These are phyloP conservation scores for Sporobolomyces phaffii DNA, from an alignment of 768 basidiomycete genomes.

Conservation along the genomic window DNA sequence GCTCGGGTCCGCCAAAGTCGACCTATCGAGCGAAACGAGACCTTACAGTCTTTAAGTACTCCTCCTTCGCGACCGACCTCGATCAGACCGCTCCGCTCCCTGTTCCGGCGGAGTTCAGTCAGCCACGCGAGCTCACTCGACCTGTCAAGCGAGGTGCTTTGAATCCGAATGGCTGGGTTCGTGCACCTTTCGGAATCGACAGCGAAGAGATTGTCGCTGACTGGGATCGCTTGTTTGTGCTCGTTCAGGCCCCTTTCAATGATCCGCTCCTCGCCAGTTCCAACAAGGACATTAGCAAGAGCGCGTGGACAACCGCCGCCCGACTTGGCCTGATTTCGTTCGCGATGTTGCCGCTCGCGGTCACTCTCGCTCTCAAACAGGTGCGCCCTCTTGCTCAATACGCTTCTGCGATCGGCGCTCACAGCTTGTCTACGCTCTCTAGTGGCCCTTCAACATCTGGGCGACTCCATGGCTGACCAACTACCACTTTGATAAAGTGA, in stretches of 20 bases:
- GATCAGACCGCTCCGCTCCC: constrained; percentile 5
- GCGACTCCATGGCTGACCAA: constrained; percentile 60
- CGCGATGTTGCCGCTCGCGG: constrained; percentile 63
- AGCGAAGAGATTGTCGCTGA: background rate
- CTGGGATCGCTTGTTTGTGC: too few species aligned
- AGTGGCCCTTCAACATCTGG: constrained; percentile 63
- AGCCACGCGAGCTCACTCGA: background rate
- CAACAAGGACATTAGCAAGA: constrained; percentile 60
- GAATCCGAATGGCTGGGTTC: constrained; percentile 37
- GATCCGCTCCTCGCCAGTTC: constrained; percentile 50
- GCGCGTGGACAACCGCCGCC: constrained; percentile 66
- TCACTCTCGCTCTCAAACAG: constrained; percentile 65
- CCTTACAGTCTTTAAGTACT: background rate
- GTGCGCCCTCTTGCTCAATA: too few species aligned
- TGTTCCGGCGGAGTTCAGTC: background rate
- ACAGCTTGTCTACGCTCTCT: background rate
- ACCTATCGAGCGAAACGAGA: constrained; percentile 43
- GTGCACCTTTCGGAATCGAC: background rate
- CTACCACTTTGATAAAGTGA: constrained; percentile 62
- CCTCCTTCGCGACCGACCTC: constrained; percentile 2
- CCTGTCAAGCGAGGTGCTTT: constrained; percentile 20
- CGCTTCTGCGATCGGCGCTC: too few species aligned
- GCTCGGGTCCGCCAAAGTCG: constrained; percentile 33
- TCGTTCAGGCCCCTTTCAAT: constrained; percentile 38
- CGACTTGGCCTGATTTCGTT: constrained; percentile 66